phyloP scores from a whole-genome alignment of 345 rosid species.

The Schrenkiella parvula region DNA sequence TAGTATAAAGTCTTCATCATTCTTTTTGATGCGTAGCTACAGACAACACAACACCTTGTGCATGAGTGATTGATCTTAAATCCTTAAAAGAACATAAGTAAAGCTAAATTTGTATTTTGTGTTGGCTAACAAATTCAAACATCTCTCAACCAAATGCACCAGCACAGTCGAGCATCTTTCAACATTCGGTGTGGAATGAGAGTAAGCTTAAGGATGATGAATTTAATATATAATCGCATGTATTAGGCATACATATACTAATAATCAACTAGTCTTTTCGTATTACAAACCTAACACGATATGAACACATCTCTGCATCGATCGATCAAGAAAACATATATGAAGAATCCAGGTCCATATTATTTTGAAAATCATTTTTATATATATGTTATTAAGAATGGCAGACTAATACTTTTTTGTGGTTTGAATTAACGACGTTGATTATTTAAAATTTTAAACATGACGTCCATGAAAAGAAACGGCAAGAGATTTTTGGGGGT shows the following conservation, averaged over 20 bases:
- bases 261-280: not conserved
- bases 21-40: no score
- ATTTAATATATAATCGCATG: not conserved
- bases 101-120: not conserved
- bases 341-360: not conserved
- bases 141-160: not conserved
- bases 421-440: not conserved
- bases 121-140: not conserved
- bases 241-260: not conserved
- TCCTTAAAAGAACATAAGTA: not conserved
- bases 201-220: not conserved
- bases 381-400: not conserved
- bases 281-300: not conserved
- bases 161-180: not conserved
- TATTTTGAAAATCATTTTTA: not conserved
- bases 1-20: not conserved
- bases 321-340: not conserved
- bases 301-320: not conserved
- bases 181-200: not conserved
- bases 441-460: not conserved
- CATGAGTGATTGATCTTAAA: not conserved
- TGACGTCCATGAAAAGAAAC: constrained; percentile 16
- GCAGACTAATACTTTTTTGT: not conserved
- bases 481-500: constrained; percentile 30
- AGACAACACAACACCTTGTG: not conserved